Conservation (phyloP, 2,329 filamentous ascomycete species). For the Spiromastix sp. region DNA sequence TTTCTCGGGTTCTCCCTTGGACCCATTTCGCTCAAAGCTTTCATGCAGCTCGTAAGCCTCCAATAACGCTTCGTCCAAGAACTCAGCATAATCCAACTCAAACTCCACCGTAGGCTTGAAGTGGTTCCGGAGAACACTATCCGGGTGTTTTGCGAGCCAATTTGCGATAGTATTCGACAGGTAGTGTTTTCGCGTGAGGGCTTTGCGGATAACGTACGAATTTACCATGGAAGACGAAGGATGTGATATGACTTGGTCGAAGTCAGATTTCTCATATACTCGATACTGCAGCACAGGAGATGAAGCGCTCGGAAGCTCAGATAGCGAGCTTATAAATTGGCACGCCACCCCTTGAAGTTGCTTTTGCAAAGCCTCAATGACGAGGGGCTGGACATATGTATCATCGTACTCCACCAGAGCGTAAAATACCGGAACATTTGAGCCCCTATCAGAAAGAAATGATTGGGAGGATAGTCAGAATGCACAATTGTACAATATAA, state of each 20-base stretch:
- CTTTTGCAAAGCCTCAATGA: conserved; percentile 59
- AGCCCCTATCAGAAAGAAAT: conserved; percentile 7
- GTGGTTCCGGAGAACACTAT: conserved; percentile 56
- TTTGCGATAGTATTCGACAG: conserved; percentile 71
- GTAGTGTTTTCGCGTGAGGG: conserved; percentile 92
- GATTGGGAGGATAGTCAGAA: conserved; percentile 6
- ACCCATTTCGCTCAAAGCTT: conserved; percentile 61
- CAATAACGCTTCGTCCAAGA: conserved; percentile 82
- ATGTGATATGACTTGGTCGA: conserved; percentile 59
- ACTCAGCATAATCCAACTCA: conserved; percentile 94
- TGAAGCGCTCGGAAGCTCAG: conserved; percentile 36
- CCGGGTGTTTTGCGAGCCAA: conserved; percentile 77
- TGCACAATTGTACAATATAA: conserved; percentile 3
- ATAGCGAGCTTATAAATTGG: conserved; percentile 44
- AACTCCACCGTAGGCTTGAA: conserved; percentile 75
- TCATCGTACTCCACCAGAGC: conserved; percentile 79
- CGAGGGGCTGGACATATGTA: conserved; percentile 76
- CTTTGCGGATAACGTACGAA: conserved; percentile 91
- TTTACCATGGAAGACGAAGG: conserved; percentile 60
- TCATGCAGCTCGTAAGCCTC: conserved; percentile 82
- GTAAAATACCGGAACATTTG: conserved; percentile 40
- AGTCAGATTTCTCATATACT: conserved; percentile 80
- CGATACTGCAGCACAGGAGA: conserved; percentile 63
- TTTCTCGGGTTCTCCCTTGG: conserved; percentile 49
- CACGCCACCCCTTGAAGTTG: conserved; percentile 47